Evolutionary conservation across 169 alveolate species (phyloP).

Genomic region (Eimeria sp.): DNA sequence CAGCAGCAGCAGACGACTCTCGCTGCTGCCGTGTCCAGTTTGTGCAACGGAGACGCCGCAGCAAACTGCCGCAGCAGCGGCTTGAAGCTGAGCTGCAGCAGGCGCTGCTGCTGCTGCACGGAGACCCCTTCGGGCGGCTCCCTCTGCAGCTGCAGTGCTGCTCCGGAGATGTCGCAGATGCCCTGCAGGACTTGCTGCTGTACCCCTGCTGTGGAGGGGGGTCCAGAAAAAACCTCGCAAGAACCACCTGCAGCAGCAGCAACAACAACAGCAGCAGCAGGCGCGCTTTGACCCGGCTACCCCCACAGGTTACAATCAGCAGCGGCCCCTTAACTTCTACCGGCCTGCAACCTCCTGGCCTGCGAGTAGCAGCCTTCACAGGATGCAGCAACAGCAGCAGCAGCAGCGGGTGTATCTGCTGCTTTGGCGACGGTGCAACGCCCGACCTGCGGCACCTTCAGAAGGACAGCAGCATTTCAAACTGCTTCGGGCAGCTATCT

Average conservation of each 20-base stretch:
- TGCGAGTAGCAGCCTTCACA: constrained; percentile 7
- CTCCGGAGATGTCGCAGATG: constrained; percentile 21
- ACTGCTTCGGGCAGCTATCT: not conserved
- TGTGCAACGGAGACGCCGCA: constrained; percentile 46
- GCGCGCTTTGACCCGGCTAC: constrained; percentile 27
- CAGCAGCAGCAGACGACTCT: constrained; percentile 71
- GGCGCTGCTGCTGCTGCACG: constrained; percentile 66
- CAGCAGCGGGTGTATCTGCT: constrained; percentile 35
- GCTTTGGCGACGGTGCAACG: constrained; percentile 17
- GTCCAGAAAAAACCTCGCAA: not conserved
- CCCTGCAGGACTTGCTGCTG: constrained; percentile 52
- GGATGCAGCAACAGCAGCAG: constrained; percentile 28
- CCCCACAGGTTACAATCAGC: constrained; percentile 62
- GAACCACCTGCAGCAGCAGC: constrained; percentile 36
- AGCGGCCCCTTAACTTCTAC: constrained; percentile 15
- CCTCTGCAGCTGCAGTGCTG: constrained; percentile 53
- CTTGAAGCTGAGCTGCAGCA: constrained; percentile 65
- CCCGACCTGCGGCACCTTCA: not conserved
- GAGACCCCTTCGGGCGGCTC: constrained; percentile 11
- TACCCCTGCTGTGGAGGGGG: constrained; percentile 69
- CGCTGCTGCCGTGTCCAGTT: constrained; percentile 70
- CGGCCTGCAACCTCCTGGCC: constrained; percentile 11
- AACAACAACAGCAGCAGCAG: constrained; percentile 27
- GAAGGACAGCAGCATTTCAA: not conserved
- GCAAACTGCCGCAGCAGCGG: constrained; percentile 47